Percentiles rank a stretch among this genome's conserved stretches.
phyloP scores from a whole-genome alignment of 164 flowering plant species.

The Houttuynia cordata region DNA sequence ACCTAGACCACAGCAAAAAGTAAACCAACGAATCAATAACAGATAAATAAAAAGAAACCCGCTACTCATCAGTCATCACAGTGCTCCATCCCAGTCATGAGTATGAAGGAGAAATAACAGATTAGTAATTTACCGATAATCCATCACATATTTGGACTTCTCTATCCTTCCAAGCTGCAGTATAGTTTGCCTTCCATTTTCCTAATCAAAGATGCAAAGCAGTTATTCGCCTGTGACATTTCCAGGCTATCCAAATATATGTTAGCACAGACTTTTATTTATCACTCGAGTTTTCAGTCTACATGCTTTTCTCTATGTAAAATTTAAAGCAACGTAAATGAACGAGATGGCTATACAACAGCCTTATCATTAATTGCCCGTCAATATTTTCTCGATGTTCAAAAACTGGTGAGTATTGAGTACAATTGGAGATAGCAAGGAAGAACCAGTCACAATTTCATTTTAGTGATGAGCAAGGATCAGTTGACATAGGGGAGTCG shows the following conservation, averaged over 20 bases:
- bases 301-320: not conserved
- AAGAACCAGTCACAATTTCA: too few relatives aligned
- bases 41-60: not conserved
- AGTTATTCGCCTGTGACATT: not conserved
- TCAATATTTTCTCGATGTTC: too few relatives aligned
- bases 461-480: too few relatives aligned
- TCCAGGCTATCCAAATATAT: too few relatives aligned
- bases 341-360: not conserved
- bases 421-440: too few relatives aligned
- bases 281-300: too few relatives aligned
- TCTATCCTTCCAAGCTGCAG: slow-evolving; percentile 80
- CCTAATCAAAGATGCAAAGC: slow-evolving; percentile 17
- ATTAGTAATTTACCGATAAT: slow-evolving; percentile 49
- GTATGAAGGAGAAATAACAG: not conserved
- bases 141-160: slow-evolving; percentile 70
- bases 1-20: slow-evolving; percentile 34
- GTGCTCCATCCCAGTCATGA: too few relatives aligned
- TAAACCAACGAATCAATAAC: not conserved
- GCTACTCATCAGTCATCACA: not conserved
- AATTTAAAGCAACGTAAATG: not conserved
- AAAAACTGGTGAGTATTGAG: too few relatives aligned
- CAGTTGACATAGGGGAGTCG: too few relatives aligned
- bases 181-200: slow-evolving; percentile 61
- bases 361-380: too few relatives aligned
- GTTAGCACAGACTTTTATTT: too few relatives aligned